Conservation (phyloP, 208 protist genomes). For the Leishmania guyanensis region DNA sequence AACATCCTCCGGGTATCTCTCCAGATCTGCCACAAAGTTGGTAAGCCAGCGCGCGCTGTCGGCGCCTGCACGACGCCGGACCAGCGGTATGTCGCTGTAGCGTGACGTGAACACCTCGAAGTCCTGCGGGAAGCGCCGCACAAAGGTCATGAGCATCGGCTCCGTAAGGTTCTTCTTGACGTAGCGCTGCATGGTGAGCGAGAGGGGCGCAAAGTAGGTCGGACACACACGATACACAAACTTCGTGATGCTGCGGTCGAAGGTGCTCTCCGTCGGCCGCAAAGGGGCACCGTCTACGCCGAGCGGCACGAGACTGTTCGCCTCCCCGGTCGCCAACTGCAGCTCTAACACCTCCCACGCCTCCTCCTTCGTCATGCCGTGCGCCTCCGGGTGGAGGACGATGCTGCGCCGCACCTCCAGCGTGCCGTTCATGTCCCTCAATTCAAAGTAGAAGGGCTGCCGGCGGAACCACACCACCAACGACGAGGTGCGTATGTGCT, state of each 20-base stretch:
- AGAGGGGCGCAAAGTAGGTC: constrained; percentile 70
- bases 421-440: constrained; percentile 69
- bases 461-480: constrained; percentile 76
- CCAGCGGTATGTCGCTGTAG: constrained; percentile 54
- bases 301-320: constrained; percentile 67
- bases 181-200: constrained; percentile 77
- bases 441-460: constrained; percentile 87
- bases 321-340: constrained; percentile 56
- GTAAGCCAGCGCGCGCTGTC: constrained; percentile 71
- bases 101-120: constrained; percentile 65
- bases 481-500: constrained; percentile 67
- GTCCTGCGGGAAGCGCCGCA: constrained; percentile 37
- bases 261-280: constrained; percentile 15
- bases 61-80: constrained; percentile 65
- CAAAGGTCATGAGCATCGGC: constrained; percentile 39
- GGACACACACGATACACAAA: constrained; percentile 79
- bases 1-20: constrained; percentile 72
- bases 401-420: constrained; percentile 77
- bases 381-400: constrained; percentile 78
- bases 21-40: constrained; percentile 67
- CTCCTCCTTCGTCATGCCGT: constrained; percentile 66
- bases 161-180: constrained; percentile 78
- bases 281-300: constrained; percentile 39
- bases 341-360: constrained; percentile 60
- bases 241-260: constrained; percentile 45